These are phyloP conservation scores for Chytridiales sp. DNA, from an alignment of 371 early-diverging fungal species.

Conservation along the genomic window DNA sequence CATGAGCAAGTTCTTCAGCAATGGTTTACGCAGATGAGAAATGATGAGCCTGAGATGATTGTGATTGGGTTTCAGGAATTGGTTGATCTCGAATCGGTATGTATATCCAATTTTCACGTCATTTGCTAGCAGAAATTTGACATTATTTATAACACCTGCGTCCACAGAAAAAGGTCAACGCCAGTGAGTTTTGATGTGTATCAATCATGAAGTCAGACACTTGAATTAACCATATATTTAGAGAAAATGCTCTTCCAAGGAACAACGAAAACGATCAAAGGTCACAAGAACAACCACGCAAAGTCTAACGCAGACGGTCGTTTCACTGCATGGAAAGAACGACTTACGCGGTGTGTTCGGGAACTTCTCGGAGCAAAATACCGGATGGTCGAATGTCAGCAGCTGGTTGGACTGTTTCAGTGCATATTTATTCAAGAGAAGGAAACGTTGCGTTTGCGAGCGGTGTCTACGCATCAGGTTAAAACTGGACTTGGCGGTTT, in stretches of 20 bases:
- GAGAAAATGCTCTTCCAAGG: conserved; percentile 43
- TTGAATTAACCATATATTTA: conserved; percentile 2
- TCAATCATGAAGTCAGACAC: conserved; percentile 3
- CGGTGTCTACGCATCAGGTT: conserved; percentile 44
- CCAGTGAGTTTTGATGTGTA: conserved; percentile 22
- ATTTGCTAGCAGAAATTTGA: conserved; percentile 10
- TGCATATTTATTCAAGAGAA: conserved; percentile 63
- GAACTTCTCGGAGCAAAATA: conserved; percentile 49
- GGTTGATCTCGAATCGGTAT: conserved; percentile 71
- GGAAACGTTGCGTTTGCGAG: conserved; percentile 12
- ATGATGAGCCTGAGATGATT: conserved; percentile 72
- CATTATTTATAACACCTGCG: neutral
- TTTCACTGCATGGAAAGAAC: conserved; percentile 63
- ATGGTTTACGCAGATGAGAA: conserved; percentile 26
- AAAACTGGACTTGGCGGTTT: conserved; percentile 84
- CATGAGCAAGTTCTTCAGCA: conserved; percentile 9
- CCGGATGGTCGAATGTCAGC: conserved; percentile 62
- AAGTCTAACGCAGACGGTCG: conserved; percentile 29
- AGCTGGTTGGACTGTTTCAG: conserved; percentile 80
- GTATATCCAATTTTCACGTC: conserved; percentile 4
- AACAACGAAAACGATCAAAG: conserved; percentile 58
- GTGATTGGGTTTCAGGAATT: conserved; percentile 87
- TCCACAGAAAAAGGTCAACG: conserved; percentile 32
- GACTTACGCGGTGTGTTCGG: conserved; percentile 51
- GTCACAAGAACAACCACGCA: conserved; percentile 41